phyloP scores from a whole-genome alignment of 139 green algal genomes.

The Coelastrella sp. region DNA sequence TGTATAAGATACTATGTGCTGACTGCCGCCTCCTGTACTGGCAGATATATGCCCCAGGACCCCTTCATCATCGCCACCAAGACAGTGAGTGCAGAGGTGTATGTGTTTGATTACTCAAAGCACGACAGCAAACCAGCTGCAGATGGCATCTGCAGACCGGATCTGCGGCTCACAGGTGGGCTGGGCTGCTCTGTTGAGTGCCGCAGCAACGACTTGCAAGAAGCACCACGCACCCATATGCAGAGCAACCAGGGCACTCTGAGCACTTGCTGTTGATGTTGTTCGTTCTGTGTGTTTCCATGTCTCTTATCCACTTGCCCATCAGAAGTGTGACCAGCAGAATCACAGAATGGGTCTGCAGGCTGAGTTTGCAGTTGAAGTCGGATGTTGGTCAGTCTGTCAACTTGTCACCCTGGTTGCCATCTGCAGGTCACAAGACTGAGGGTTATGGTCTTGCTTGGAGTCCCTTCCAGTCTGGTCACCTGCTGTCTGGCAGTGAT shows the following conservation, averaged over 20 bases:
- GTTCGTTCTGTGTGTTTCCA: too few relatives aligned
- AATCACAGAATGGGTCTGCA: too few relatives aligned
- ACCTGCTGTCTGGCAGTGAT: slow-evolving; percentile 96
- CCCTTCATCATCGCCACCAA: slow-evolving; percentile 98
- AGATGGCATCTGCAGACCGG: slow-evolving; percentile 85
- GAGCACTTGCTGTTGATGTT: too few relatives aligned
- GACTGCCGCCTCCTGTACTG: too few relatives aligned
- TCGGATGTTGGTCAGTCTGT: slow-evolving; percentile 60
- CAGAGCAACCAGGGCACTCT: too few relatives aligned
- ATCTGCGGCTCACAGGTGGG: slow-evolving; percentile 84
- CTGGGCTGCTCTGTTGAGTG: background rate
- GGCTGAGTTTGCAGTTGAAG: too few relatives aligned
- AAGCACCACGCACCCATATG: too few relatives aligned
- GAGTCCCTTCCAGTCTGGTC: slow-evolving; percentile 78
- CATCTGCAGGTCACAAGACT: slow-evolving; percentile 76
- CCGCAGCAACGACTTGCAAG: background rate
- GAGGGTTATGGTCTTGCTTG: slow-evolving; percentile 98
- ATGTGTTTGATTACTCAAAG: slow-evolving; percentile 98
- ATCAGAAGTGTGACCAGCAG: too few relatives aligned
- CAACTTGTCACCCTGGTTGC: slow-evolving; percentile 58
- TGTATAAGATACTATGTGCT: too few relatives aligned
- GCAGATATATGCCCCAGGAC: slow-evolving; percentile 81
- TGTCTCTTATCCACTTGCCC: too few relatives aligned
- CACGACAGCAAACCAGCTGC: slow-evolving; percentile 91
- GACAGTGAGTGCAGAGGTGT: slow-evolving; percentile 90